phyloP scores from a whole-genome alignment of 805 yeast genomes.

The Zygoascus tannicola region DNA sequence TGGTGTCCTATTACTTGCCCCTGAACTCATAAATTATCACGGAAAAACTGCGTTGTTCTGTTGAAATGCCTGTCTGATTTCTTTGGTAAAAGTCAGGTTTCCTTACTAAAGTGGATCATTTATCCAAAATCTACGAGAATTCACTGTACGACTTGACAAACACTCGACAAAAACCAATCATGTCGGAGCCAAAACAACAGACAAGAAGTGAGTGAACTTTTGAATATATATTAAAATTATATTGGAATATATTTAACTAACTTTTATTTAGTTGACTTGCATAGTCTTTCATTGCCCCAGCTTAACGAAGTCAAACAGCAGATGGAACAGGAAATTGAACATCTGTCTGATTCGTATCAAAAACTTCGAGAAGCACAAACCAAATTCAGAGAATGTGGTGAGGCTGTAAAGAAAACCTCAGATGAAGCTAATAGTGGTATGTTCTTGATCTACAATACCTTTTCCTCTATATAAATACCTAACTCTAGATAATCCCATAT shows the following conservation, averaged over 20 bases:
- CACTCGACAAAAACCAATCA: too few species aligned
- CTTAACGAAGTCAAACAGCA: conserved; percentile 72
- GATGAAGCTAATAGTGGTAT: conserved; percentile 31
- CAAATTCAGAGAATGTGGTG: conserved; percentile 73
- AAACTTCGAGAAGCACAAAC: conserved; percentile 76
- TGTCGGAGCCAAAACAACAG: not conserved
- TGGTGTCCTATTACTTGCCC: not conserved
- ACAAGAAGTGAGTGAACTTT: not conserved
- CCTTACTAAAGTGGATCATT: too few species aligned
- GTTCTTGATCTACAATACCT: conserved; percentile 2
- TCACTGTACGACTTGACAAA: conserved; percentile 2
- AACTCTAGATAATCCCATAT: conserved; percentile 38
- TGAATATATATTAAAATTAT: too few species aligned
- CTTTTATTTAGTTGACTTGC: conserved; percentile 46
- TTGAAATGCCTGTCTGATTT: too few species aligned
- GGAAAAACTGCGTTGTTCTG: too few species aligned
- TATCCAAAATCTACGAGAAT: too few species aligned
- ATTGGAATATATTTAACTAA: conserved; percentile 3
- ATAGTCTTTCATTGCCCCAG: conserved; percentile 72
- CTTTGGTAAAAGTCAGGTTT: too few species aligned
- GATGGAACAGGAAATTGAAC: conserved; percentile 77
- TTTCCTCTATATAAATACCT: not conserved
- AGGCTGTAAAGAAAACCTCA: conserved; percentile 52
- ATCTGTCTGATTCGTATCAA: conserved; percentile 71
- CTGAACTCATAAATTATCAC: too few species aligned